Evolutionary conservation across 768 basidiomycete genomes (phyloP).

Genomic region (Cystobasidium ongulense): DNA sequence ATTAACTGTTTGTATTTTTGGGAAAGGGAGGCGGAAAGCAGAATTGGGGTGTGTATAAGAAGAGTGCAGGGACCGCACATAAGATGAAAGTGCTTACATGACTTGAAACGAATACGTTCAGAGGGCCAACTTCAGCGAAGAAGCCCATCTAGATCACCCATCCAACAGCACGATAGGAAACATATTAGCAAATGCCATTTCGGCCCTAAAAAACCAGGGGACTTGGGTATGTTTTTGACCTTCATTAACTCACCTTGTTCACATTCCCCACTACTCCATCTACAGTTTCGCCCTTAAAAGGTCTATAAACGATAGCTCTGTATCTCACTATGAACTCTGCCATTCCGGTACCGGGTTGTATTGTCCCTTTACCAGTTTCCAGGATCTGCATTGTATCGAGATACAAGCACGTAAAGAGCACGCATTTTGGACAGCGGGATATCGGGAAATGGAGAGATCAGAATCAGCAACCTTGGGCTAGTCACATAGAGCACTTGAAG

Average conservation of each 20-base stretch:
- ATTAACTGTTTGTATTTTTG: conserved; percentile 57
- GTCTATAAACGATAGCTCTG: conserved; percentile 95
- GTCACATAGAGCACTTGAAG: background rate
- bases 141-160: conserved; percentile 87
- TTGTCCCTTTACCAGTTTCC: conserved; percentile 30
- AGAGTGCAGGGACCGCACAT: background rate
- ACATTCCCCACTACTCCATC: conserved; percentile 94
- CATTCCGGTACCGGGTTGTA: conserved; percentile 49
- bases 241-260: conserved; percentile 80
- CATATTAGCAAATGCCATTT: background rate
- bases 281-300: conserved; percentile 98
- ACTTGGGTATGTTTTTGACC: too few species aligned
- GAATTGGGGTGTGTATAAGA: background rate
- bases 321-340: conserved; percentile 93
- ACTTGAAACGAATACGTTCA: conserved; percentile 89
- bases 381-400: conserved; percentile 11
- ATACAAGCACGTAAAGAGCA: too few species aligned
- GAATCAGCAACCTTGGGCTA: background rate
- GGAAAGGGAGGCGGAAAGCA: background rate
- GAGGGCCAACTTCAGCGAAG: conserved; percentile 89
- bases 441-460: background rate
- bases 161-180: background rate
- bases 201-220: background rate
- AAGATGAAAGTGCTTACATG: conserved; percentile 56
- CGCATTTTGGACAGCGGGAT: too few species aligned